phyloP scores from a whole-genome alignment of 75 land plant species.

The Picea glauca region DNA sequence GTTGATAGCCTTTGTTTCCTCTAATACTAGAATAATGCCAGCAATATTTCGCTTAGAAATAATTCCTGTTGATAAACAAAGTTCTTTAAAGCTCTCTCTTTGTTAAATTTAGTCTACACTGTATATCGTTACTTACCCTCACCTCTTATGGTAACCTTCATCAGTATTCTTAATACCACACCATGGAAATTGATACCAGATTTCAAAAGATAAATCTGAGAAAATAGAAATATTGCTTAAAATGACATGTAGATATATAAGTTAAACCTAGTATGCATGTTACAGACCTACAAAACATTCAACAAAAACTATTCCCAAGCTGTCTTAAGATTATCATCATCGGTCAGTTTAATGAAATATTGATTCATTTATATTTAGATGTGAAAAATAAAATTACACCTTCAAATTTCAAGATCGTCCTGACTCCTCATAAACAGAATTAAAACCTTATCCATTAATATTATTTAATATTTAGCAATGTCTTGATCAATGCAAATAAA shows the following conservation, averaged over 20 bases:
- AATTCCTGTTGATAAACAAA: background rate
- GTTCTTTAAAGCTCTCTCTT: background rate
- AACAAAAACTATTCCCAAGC: background rate
- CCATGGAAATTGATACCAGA: background rate
- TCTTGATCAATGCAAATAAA: conserved; percentile 4
- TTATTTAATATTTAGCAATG: conserved; percentile 7
- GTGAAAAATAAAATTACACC: background rate
- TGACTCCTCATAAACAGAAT: background rate
- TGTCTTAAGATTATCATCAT: background rate
- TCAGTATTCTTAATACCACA: background rate
- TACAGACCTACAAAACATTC: background rate
- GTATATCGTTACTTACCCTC: background rate
- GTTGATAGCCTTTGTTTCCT: background rate
- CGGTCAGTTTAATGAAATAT: background rate
- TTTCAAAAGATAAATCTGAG: background rate
- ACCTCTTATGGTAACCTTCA: background rate
- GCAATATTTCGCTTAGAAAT: background rate
- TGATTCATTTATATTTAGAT: background rate
- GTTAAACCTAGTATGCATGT: background rate
- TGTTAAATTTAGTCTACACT: background rate
- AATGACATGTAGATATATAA: conserved; percentile 4
- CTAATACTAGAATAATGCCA: background rate
- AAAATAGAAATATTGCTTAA: background rate
- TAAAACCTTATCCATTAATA: background rate
- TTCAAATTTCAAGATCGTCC: background rate